Evolutionary conservation across 192 early-diverging fungal species (phyloP), one percentile per base, ranked within the genome.

Genomic region (Paraglomus brasilianum): DNA sequence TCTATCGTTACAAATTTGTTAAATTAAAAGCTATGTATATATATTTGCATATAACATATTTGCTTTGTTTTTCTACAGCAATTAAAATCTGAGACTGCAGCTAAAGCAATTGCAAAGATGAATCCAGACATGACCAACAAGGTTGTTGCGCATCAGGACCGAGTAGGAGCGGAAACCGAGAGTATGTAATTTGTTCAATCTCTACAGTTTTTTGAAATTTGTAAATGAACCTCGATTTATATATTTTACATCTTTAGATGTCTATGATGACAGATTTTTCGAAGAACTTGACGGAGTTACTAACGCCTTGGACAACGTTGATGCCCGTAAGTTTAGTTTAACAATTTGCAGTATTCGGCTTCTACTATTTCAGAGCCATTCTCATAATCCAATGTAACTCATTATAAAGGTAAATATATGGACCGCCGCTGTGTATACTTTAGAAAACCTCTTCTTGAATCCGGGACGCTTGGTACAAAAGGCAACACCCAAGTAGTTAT

Each of bases 401-500:
- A n/a, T n/a, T n/a, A n/a, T n/a, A n/a, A n/a, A n/a, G n/a, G n/a
- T n/a, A n/a, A n/a, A 79, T 98, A 98, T 75, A 91, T 98, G 80
- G 96, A 98, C 76, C 78, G 89, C 60, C 89, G 96, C 61, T 98
- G 96, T 79, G 93, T 98, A 43, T 97, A 91, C 81, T 96, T 86
- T 78, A 81, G 92, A 72, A 97, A 97, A 81, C 88, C 95, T 14
- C 79, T 98, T 55, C 77, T 98, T 60, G 96, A 98, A 79, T 96
- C 94, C 38, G 96, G 96, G 19, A 98, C 96, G 1, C 83, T 98
- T 13, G 96, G 96, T 38, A 98, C 96, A 60, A 98, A 98, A 82
- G 96, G 96, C 66, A 98, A 98, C 83, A 96, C 94, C 13, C 96
- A 98, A 80, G 95, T 98, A 13, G 88, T 98, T 11, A 76, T 98